Percentiles rank a stretch among this genome's conserved stretches.
Conservation (phyloP, 176 grass and related monocot species). For the Puccinellia tenuiflora region DNA sequence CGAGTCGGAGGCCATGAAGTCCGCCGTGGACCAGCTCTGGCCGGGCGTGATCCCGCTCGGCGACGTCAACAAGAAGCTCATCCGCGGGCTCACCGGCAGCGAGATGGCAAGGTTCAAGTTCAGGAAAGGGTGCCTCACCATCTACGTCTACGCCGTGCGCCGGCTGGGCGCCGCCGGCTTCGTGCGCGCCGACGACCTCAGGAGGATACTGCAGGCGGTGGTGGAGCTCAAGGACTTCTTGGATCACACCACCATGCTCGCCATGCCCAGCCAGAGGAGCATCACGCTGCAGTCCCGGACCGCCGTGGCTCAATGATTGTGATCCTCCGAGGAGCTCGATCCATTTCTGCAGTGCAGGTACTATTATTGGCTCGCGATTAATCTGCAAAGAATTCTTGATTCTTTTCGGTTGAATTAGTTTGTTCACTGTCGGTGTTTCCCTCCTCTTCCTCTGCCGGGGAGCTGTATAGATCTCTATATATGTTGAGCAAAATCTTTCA, state of each 20-base stretch:
- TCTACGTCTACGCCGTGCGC: conserved; percentile 95
- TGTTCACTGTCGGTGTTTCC: conserved; percentile 36
- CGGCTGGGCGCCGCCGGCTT: conserved; percentile 78
- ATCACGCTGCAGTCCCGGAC: conserved; percentile 68
- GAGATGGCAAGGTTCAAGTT: conserved; percentile 99
- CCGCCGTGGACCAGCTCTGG: conserved; percentile 81
- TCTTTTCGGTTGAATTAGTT: conserved; percentile 31
- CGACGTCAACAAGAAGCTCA: conserved; percentile 94
- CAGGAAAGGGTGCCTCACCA: conserved; percentile 87
- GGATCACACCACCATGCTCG: conserved; percentile 95
- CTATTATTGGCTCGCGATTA: conserved; percentile 10
- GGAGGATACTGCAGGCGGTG: conserved; percentile 62
- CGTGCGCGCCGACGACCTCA: conserved; percentile 71
- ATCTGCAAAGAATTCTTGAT: conserved; percentile 20
- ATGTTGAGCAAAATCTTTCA: conserved; percentile 29
- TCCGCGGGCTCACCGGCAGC: conserved; percentile 73
- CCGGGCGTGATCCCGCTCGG: conserved; percentile 78
- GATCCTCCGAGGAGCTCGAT: background rate
- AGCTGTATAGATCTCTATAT: conserved; percentile 49
- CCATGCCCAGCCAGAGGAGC: conserved; percentile 84
- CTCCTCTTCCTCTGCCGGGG: conserved; percentile 18
- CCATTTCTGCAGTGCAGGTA: conserved; percentile 23
- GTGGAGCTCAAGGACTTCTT: conserved; percentile 85
- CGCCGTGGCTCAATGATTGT: conserved; percentile 41
- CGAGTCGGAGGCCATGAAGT: conserved; percentile 86